Conservation (phyloP, 1,139 yeast species). For the Groenewaldozyma auringiensis region DNA sequence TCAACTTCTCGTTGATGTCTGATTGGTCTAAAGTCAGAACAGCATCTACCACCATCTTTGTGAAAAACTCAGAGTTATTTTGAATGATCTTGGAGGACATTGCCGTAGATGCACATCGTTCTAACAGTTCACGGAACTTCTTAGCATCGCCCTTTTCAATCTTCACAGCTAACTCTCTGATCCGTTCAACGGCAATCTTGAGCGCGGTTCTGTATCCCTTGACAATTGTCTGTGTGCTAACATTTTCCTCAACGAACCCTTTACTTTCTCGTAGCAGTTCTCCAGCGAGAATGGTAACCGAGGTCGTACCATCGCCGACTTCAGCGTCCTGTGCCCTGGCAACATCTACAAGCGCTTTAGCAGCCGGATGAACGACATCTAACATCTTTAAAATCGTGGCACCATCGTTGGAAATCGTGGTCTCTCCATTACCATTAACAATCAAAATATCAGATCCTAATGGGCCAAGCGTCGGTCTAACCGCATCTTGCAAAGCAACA, state of each 20-base stretch:
- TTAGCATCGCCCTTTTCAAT: conserved; percentile 36
- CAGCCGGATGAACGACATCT: conserved; percentile 98
- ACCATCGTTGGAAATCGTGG: conserved; percentile 96
- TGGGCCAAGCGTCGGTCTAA: conserved; percentile 94
- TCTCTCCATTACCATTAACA: conserved; percentile 72
- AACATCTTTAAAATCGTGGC: conserved; percentile 88
- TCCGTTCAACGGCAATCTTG: conserved; percentile 62
- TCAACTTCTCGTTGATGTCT: conserved; percentile 78
- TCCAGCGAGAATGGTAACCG: conserved; percentile 91
- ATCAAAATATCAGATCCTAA: conserved; percentile 91
- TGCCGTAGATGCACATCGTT: conserved; percentile 93
- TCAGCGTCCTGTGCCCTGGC: conserved; percentile 97
- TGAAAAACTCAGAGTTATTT: conserved; percentile 79
- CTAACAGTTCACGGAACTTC: conserved; percentile 67
- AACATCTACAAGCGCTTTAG: conserved; percentile 87
- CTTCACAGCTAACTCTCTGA: conserved; percentile 68
- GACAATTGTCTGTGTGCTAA: conserved; percentile 78
- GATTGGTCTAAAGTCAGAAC: conserved; percentile 78
- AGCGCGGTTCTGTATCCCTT: conserved; percentile 86
- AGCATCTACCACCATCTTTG: conserved; percentile 95
- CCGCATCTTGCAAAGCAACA: conserved; percentile 90
- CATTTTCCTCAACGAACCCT: conserved; percentile 88
- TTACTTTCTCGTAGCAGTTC: conserved; percentile 89
- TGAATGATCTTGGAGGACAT: conserved; percentile 93
- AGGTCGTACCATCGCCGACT: conserved; percentile 98